Percentiles rank a stretch among this genome's conserved stretches.
Evolutionary conservation across 1,284 basidiomycete species (phyloP).

Genomic region (Irpex lacteus): DNA sequence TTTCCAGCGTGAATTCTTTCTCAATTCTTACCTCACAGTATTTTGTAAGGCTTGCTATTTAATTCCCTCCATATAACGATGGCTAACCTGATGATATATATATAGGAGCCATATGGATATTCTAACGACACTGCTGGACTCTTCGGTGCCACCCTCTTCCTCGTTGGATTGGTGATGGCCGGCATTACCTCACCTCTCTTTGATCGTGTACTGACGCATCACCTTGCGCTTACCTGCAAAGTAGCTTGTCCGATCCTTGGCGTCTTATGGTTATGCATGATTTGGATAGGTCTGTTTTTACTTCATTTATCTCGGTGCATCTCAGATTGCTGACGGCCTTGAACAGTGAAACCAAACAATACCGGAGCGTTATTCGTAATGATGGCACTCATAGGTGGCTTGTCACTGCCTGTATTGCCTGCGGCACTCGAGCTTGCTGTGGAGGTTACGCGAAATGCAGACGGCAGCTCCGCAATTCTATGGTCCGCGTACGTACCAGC

Average conservation of each 20-base stretch:
- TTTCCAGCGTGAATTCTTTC: constrained; percentile 42
- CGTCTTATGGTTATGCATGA: constrained; percentile 63
- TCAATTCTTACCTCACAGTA: constrained; percentile 65
- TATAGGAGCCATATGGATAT: constrained; percentile 70
- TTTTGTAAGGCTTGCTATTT: constrained; percentile 42
- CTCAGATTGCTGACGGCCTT: background rate
- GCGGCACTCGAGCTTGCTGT: constrained; percentile 72
- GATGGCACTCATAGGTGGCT: constrained; percentile 63
- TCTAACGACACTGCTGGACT: constrained; percentile 60
- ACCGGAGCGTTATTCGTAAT: constrained; percentile 58
- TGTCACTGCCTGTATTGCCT: constrained; percentile 67
- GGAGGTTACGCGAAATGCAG: constrained; percentile 75
- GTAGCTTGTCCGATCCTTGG: constrained; percentile 59
- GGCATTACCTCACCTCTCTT: constrained; percentile 68
- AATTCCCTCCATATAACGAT: background rate
- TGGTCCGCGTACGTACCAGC: constrained; percentile 58
- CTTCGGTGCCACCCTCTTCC: constrained; percentile 64
- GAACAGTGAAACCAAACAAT: constrained; percentile 58
- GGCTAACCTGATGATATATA: background rate
- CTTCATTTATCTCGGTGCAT: background rate
- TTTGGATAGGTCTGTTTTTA: constrained; percentile 65
- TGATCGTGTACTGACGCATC: constrained; percentile 73
- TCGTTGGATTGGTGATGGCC: constrained; percentile 68
- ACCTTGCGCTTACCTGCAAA: constrained; percentile 59
- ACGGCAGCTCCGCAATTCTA: constrained; percentile 68